These are phyloP conservation scores for Rhodotorula mucilaginosa DNA, from an alignment of 1,284 basidiomycete species.

Conservation along the genomic window DNA sequence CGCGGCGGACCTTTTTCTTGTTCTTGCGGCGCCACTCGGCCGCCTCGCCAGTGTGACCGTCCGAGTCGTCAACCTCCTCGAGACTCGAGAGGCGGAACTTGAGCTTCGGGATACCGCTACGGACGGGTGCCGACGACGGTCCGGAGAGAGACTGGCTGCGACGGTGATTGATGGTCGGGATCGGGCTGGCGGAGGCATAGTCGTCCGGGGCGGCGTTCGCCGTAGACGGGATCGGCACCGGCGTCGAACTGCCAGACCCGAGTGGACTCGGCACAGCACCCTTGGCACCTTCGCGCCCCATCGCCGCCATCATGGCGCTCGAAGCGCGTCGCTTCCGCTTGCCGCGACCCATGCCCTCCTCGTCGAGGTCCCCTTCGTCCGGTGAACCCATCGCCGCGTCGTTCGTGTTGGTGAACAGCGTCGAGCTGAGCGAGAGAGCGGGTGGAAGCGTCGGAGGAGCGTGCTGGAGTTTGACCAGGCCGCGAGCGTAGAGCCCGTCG, in stretches of 20 bases:
- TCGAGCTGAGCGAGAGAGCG: constrained; percentile 19
- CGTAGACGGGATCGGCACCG: neutral
- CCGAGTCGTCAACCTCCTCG: constrained; percentile 39
- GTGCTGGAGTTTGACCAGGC: constrained; percentile 20
- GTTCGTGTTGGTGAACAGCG: constrained; percentile 17
- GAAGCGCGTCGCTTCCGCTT: constrained; percentile 40
- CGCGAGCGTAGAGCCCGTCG: constrained; percentile 24
- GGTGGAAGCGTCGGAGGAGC: constrained; percentile 10
- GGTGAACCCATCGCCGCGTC: neutral
- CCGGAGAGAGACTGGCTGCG: constrained; percentile 12
- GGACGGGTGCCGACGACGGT: constrained; percentile 22
- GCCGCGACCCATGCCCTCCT: constrained; percentile 39
- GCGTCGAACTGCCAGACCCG: constrained; percentile 4
- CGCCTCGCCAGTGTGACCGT: constrained; percentile 39
- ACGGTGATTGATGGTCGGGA: constrained; percentile 8
- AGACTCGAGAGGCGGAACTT: constrained; percentile 33
- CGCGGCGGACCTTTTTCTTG: constrained; percentile 38
- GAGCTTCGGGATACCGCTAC: constrained; percentile 29
- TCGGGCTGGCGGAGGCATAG: neutral
- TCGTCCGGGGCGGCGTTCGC: neutral
- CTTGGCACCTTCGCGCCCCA: constrained; percentile 7
- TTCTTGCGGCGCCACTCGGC: constrained; percentile 27
- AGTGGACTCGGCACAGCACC: constrained; percentile 15
- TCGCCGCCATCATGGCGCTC: constrained; percentile 38
- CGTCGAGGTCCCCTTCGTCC: constrained; percentile 33